Evolutionary conservation across 2,329 filamentous ascomycete species (phyloP).

Genomic region (Pyrenochaeta sp.): DNA sequence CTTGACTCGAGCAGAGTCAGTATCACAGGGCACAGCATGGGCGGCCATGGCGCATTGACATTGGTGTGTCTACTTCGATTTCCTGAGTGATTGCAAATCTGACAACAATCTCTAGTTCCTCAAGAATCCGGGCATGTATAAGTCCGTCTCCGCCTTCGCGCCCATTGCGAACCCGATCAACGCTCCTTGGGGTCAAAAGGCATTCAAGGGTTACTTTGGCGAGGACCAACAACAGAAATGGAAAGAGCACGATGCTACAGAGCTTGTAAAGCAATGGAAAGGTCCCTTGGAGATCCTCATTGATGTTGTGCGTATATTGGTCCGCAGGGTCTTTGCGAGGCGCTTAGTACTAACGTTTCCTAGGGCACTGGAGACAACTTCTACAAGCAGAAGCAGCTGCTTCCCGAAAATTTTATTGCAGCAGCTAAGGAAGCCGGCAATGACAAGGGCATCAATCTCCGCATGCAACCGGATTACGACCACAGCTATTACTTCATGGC

Average conservation of each 20-base stretch:
- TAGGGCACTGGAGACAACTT: slow-evolving; percentile 94
- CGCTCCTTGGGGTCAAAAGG: slow-evolving; percentile 96
- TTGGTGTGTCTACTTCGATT: slow-evolving; percentile 57
- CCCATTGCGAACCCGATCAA: slow-evolving; percentile 86
- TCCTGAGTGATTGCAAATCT: background rate
- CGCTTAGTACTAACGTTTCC: slow-evolving; percentile 6
- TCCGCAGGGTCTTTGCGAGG: too few relatives aligned
- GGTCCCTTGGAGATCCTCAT: slow-evolving; percentile 79
- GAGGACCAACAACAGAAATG: slow-evolving; percentile 75
- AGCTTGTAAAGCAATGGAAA: slow-evolving; percentile 81
- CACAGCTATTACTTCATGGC: slow-evolving; percentile 98
- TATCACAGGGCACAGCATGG: slow-evolving; percentile 97
- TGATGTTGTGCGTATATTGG: slow-evolving; percentile 73
- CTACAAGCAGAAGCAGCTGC: slow-evolving; percentile 90
- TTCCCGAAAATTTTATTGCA: slow-evolving; percentile 90
- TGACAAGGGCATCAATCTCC: slow-evolving; percentile 73
- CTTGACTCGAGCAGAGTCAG: slow-evolving; percentile 77
- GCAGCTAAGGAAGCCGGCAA: slow-evolving; percentile 80
- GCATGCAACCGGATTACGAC: slow-evolving; percentile 92
- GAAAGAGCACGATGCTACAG: slow-evolving; percentile 91
- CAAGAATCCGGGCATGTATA: slow-evolving; percentile 89
- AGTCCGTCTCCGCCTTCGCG: slow-evolving; percentile 87
- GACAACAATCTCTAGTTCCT: slow-evolving; percentile 67
- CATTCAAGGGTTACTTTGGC: slow-evolving; percentile 90
- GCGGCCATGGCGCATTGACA: slow-evolving; percentile 92